Base-by-base conservation (phyloP, 495 filamentous ascomycete genomes). In the Annulohypoxylon maeteangense region DNA sequence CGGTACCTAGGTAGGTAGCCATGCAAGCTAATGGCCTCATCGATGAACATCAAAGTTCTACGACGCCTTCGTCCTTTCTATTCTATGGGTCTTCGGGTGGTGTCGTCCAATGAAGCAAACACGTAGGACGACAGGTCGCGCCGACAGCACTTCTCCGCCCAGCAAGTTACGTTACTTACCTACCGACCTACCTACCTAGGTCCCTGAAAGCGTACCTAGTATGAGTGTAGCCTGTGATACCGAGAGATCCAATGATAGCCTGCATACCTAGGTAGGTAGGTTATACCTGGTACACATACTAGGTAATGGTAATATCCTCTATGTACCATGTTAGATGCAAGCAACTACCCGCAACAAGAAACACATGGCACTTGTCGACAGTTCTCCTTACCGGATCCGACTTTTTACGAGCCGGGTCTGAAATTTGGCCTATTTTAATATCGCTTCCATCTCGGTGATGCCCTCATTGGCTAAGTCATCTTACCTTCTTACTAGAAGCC, bases 341-440 rank as follows among this genome's bases (percentile, higher is more conserved):
- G 61, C 62, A 50, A 29, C 48, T 62, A 65, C 48, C 68, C 62
- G 61, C 45, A 64, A 20, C 58, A 22, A 50, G 51, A 51, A 51
- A 14, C 61, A 65, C 61, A 70, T 70, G 54, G 67, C 67, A 65
- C 18, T 68, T 57, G 48, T 61, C 47, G 50, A 38, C 11, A 61
- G 18, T 29, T 44, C 32, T 36, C 10, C 6, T 27, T 38, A 57
- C 31, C 32, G 32, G 34, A 20, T 40, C 34, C 54, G 54, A 25
- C 34, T 57, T 40, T 57, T 57, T 34, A 40, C 34, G 32, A 57
- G 25, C 54, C 11, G 32, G 34, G 54, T 27, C 54, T 25, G 14
- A 42, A 23, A 40, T 40, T 25, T 27, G 31, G 54, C 36, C 31
- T 40, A 20, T 55, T 55, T 57, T 57, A 57, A 57, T 57, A 36